Evolutionary conservation across 805 yeast species (phyloP), one percentile per base, ranked within the genome.

Genomic region (Candida maris): DNA sequence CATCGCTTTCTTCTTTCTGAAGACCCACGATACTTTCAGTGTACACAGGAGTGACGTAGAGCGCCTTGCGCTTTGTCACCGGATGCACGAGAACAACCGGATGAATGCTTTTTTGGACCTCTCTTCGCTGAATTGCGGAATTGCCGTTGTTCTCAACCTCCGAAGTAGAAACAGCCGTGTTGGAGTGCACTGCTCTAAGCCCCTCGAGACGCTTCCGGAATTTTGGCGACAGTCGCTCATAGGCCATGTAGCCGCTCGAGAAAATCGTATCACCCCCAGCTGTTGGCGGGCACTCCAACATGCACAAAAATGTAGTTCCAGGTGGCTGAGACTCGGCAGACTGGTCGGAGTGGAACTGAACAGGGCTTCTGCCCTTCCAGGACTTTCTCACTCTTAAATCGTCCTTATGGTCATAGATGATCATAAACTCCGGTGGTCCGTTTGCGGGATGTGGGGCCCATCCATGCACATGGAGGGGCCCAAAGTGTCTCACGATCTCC

Each of bases 241-340:
- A 83, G 8, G 86, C 86, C 56, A 79, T 85, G 32, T 68, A 68
- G 20, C 78, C 68, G 52, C 81, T 85, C n/a, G 85, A 75, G 52
- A 81, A 83, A 27, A 81, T 62, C 13, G 93, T 84, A 56, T 84
- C 93, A 43, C 91, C 91, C 37, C 91, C 88, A 26, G 77, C 37
- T 10, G 48, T 48, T 6, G 54, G 44, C 3, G 57, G 57, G 32
- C 63, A 59, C 31, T 73, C 75, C 34, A 75, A 60, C 13, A 73
- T 68, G 21, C 73, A 59, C 47, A 75, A 65, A 27, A 71, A 65
- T 1, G 78, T 71, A n/a, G 63, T 55, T 3, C 73, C 71, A 6
- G 76, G 82, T 4, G 87, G 83, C 55, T 79, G 85, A 40, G 68
- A 66, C 59, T 81, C 88, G 53, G 78, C 81, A 26, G 85, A 73